A percentile compares a stretch with the other conserved stretches of the same genome.
These are phyloP conservation scores for Barbarea vulgaris DNA, from an alignment of 345 rosid genomes.

Conservation along the genomic window DNA sequence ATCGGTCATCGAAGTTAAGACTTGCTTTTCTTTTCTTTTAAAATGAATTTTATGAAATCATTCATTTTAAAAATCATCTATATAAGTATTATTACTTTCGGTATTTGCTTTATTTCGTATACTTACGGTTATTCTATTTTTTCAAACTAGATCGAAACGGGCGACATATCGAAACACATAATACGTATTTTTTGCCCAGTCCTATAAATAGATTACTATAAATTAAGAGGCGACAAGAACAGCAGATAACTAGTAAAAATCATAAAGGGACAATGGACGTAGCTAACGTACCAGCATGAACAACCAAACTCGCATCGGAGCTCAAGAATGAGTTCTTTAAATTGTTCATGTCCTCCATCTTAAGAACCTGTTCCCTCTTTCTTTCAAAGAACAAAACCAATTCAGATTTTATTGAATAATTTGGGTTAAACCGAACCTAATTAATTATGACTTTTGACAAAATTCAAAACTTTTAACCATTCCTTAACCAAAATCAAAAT, in stretches of 20 bases:
- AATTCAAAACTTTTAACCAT: neutral
- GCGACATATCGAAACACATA: too few relatives aligned
- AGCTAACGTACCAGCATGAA: slow-evolving; percentile 9
- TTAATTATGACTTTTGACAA: neutral
- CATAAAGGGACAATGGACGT: neutral
- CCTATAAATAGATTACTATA: neutral
- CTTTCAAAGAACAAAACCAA: neutral
- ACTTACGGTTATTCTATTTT: too few relatives aligned
- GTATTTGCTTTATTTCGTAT: too few relatives aligned
- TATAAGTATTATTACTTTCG: too few relatives aligned
- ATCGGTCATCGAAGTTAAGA: too few relatives aligned
- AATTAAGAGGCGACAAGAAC: neutral
- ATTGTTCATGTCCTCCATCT: neutral
- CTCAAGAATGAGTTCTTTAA: neutral
- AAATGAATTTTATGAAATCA: too few relatives aligned
- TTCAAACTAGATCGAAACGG: too few relatives aligned
- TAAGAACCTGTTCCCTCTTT: neutral
- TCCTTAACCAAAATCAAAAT: neutral
- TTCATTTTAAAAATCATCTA: too few relatives aligned
- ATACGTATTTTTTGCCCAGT: neutral
- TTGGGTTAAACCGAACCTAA: neutral
- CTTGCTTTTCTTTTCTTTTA: too few relatives aligned
- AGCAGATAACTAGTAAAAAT: neutral
- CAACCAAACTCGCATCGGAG: neutral
- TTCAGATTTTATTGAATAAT: neutral